These are phyloP conservation scores for Pichia membranifaciens DNA, from an alignment of 805 yeast species.

Conservation along the genomic window DNA sequence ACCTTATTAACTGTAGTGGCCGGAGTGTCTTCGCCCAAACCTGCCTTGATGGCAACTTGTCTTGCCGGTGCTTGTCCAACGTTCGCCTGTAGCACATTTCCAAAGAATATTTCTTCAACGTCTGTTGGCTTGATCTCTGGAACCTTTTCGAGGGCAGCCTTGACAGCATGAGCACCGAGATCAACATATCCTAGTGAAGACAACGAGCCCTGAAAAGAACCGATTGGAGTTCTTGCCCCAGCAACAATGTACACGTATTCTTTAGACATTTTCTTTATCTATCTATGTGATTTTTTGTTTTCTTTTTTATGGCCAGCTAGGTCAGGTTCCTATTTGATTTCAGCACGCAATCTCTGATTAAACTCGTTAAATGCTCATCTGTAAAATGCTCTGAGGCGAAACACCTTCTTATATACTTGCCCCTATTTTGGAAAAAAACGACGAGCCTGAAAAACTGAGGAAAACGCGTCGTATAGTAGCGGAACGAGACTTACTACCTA, in stretches of 20 bases:
- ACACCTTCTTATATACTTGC: too few species aligned
- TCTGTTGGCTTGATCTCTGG: slow-evolving; percentile 71
- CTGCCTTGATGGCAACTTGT: slow-evolving; percentile 91
- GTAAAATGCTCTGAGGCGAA: too few species aligned
- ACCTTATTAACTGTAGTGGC: slow-evolving; percentile 95
- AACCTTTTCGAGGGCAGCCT: slow-evolving; percentile 76
- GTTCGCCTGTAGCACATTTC: slow-evolving; percentile 88
- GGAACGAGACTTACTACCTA: slow-evolving; percentile 1
- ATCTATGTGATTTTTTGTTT: neutral
- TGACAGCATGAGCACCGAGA: slow-evolving; percentile 89
- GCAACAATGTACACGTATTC: slow-evolving; percentile 79
- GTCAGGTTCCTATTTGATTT: too few species aligned
- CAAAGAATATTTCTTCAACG: slow-evolving; percentile 88
- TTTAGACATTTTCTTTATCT: slow-evolving; percentile 19
- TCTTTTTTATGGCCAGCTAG: too few species aligned
- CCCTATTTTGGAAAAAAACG: too few species aligned
- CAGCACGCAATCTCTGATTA: too few species aligned
- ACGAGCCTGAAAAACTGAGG: too few species aligned
- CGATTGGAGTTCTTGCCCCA: slow-evolving; percentile 92
- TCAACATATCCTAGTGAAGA: slow-evolving; percentile 74
- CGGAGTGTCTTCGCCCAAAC: slow-evolving; percentile 70
- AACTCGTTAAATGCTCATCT: too few species aligned
- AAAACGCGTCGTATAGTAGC: neutral
- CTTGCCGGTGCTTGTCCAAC: slow-evolving; percentile 98
- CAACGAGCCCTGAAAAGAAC: slow-evolving; percentile 84